A percentile compares a stretch with the other conserved stretches of the same genome.
Evolutionary conservation across 2,329 filamentous ascomycete genomes (phyloP).

Genomic region (Golovinomyces cichoracearum): DNA sequence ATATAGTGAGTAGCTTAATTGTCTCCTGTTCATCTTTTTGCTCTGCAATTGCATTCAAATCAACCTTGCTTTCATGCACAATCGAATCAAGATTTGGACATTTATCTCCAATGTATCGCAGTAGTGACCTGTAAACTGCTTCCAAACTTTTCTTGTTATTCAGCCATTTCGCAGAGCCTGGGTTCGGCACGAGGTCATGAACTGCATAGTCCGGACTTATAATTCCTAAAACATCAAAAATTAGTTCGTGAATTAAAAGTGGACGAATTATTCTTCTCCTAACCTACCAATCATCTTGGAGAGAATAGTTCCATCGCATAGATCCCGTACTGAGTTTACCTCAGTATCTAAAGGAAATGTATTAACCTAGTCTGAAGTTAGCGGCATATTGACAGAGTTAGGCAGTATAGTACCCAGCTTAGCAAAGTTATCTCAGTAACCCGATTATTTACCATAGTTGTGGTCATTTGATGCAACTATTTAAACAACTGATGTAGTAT

Average conservation of each 20-base stretch:
- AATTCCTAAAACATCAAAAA: slow-evolving; percentile 24
- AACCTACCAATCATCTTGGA: slow-evolving; percentile 18
- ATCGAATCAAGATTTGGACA: slow-evolving; percentile 26
- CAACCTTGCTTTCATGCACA: slow-evolving; percentile 21
- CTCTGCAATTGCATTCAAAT: slow-evolving; percentile 32
- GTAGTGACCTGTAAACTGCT: slow-evolving; percentile 27
- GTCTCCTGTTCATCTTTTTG: slow-evolving; percentile 29
- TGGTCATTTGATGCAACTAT: too few relatives aligned
- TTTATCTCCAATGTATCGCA: slow-evolving; percentile 28
- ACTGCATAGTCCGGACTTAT: slow-evolving; percentile 31
- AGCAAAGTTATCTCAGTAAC: slow-evolving; percentile 29
- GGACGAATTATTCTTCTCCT: slow-evolving; percentile 2
- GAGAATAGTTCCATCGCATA: slow-evolving; percentile 15
- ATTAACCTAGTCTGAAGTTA: slow-evolving; percentile 14
- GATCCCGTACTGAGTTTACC: slow-evolving; percentile 12
- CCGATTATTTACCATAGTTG: neutral
- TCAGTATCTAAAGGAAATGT: slow-evolving; percentile 13
- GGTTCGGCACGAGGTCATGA: slow-evolving; percentile 24
- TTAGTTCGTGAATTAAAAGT: neutral
- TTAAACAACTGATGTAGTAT: too few relatives aligned
- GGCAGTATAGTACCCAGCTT: slow-evolving; percentile 23
- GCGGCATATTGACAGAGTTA: slow-evolving; percentile 2
- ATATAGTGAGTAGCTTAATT: slow-evolving; percentile 32
- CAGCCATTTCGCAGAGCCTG: slow-evolving; percentile 14
- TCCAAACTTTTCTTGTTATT: slow-evolving; percentile 26